Conservation (phyloP, 768 basidiomycete species). For the Pisolithus sp. region DNA sequence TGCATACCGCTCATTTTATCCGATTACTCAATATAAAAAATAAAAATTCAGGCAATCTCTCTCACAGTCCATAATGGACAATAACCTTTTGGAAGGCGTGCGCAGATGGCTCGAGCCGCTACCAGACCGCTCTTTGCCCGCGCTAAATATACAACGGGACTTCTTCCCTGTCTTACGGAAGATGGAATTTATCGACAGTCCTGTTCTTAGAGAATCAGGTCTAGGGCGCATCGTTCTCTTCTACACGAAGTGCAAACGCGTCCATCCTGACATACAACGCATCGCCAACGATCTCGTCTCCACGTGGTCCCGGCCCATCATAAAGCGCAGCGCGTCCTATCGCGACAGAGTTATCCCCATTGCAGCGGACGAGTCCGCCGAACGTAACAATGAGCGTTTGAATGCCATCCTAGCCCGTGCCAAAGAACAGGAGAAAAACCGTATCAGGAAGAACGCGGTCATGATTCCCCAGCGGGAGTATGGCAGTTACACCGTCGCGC, state of each 20-base stretch:
- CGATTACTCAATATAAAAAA: too few relatives aligned
- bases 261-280: conserved; percentile 73
- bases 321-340: conserved; percentile 82
- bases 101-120: conserved; percentile 91
- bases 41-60: conserved; percentile 61
- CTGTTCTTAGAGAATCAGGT: conserved; percentile 84
- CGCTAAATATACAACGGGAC: conserved; percentile 91
- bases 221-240: conserved; percentile 88
- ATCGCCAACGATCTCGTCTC: conserved; percentile 81
- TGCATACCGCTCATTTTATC: background rate
- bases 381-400: conserved; percentile 46
- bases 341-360: conserved; percentile 65
- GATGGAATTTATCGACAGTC: conserved; percentile 89
- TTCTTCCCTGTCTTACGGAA: conserved; percentile 78
- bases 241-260: conserved; percentile 93
- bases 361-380: conserved; percentile 36
- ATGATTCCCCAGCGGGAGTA: conserved; percentile 74
- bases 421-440: conserved; percentile 59
- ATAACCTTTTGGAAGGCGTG: conserved; percentile 88
- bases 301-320: conserved; percentile 84
- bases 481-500: conserved; percentile 77
- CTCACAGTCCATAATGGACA: conserved; percentile 90
- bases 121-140: conserved; percentile 86
- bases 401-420: conserved; percentile 65
- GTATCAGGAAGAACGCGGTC: conserved; percentile 73